Evolutionary conservation across 2,329 filamentous ascomycete species (phyloP).

Genomic region (Tothia fuscella): DNA sequence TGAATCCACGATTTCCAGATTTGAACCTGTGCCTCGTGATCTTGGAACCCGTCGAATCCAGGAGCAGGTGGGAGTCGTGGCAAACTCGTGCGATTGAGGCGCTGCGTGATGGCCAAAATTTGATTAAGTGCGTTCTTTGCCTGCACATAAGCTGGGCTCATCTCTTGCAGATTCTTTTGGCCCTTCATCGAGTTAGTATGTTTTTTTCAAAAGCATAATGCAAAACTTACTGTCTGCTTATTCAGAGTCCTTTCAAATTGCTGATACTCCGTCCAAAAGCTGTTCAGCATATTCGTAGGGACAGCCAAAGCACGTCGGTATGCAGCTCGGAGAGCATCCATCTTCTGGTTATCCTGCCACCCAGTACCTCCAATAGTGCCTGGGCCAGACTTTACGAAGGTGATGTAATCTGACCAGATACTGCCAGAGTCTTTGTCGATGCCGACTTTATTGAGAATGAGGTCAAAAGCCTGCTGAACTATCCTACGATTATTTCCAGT

Average conservation of each 20-base stretch:
- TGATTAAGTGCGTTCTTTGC: slow-evolving; percentile 83
- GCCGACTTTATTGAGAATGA: slow-evolving; percentile 80
- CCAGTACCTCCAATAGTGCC: slow-evolving; percentile 72
- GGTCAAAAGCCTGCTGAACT: slow-evolving; percentile 80
- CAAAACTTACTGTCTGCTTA: slow-evolving; percentile 63
- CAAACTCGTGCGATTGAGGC: slow-evolving; percentile 63
- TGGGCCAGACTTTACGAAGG: slow-evolving; percentile 81
- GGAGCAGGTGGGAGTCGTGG: slow-evolving; percentile 71
- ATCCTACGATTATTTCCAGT: slow-evolving; percentile 64
- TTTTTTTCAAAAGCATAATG: slow-evolving; percentile 6
- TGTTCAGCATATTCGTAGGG: slow-evolving; percentile 71
- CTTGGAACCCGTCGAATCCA: slow-evolving; percentile 76
- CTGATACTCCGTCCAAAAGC: slow-evolving; percentile 95
- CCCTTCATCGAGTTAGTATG: slow-evolving; percentile 43
- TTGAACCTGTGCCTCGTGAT: slow-evolving; percentile 72
- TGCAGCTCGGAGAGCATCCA: slow-evolving; percentile 82
- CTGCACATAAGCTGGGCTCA: slow-evolving; percentile 89
- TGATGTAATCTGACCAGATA: slow-evolving; percentile 90
- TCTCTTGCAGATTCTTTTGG: slow-evolving; percentile 87
- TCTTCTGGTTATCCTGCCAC: slow-evolving; percentile 98
- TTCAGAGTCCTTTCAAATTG: slow-evolving; percentile 90
- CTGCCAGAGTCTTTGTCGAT: slow-evolving; percentile 80
- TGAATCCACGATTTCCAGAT: slow-evolving; percentile 89
- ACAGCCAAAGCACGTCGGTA: slow-evolving; percentile 85
- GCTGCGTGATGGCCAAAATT: slow-evolving; percentile 75